A percentile compares a stretch with the other conserved stretches of the same genome.
Conservation (phyloP, 345 rosid species). For the Eucalyptus marginata region DNA sequence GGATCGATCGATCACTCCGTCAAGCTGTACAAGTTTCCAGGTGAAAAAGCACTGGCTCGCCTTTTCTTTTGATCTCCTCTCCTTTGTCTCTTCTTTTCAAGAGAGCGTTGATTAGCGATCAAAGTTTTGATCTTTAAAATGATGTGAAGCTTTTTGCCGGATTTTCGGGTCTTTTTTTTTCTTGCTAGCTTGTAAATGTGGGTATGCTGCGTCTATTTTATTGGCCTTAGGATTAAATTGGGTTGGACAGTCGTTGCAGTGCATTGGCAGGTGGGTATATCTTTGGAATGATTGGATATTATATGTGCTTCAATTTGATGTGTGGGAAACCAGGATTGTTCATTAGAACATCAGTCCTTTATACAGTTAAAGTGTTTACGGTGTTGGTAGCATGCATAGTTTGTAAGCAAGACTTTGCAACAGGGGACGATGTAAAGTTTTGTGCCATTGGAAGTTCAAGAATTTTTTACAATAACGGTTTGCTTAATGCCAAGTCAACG, state of each 20-base stretch:
- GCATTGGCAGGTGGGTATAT: background rate
- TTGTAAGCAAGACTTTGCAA: background rate
- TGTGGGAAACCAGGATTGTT: background rate
- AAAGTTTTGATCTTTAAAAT: background rate
- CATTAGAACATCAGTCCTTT: background rate
- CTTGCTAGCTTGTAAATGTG: background rate
- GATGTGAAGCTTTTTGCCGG: background rate
- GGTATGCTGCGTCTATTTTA: background rate
- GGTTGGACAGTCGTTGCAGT: background rate
- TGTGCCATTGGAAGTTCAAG: background rate
- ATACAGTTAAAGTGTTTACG: background rate
- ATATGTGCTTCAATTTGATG: background rate
- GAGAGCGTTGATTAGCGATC: background rate
- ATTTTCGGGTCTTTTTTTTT: background rate
- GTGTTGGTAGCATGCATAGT: background rate
- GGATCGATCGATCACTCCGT: conserved; percentile 93
- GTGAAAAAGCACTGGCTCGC: conserved; percentile 8
- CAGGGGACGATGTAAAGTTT: background rate
- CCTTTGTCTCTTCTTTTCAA: background rate
- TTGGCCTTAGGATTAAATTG: background rate
- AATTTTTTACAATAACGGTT: background rate
- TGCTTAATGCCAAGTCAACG: background rate
- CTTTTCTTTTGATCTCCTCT: background rate
- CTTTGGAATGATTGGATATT: background rate
- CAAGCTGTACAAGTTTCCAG: conserved; percentile 94